phyloP scores from a whole-genome alignment of 225 moss, liverwort and hornwort genomes.

The Physcomitrellopsis africana region DNA sequence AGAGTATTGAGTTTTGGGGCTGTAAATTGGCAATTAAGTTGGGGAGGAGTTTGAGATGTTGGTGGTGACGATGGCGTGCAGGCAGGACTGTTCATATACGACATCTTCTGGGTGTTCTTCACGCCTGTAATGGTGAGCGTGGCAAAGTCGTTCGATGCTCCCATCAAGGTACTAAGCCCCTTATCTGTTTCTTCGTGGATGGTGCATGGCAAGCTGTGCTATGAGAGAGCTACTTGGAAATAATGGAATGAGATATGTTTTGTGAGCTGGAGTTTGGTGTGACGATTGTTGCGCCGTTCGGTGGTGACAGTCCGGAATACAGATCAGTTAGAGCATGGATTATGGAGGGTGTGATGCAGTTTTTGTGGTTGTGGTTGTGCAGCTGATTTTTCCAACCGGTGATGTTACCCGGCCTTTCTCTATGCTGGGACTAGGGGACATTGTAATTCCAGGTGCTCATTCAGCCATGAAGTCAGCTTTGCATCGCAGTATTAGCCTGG shows the following conservation, averaged over 20 bases:
- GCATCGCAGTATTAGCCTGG: background rate
- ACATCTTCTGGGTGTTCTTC: constrained; percentile 99
- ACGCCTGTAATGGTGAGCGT: constrained; percentile 99
- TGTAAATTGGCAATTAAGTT: background rate
- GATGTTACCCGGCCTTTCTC: constrained; percentile 87
- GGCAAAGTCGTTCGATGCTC: constrained; percentile 99
- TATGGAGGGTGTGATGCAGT: constrained; percentile 19
- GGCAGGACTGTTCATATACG: constrained; percentile 98
- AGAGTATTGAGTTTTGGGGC: too few species aligned
- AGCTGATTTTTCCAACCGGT: constrained; percentile 98
- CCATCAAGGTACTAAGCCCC: constrained; percentile 77
- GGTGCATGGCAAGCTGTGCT: constrained; percentile 23
- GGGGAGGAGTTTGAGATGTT: constrained; percentile 20
- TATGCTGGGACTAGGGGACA: constrained; percentile 99
- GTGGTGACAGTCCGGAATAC: constrained; percentile 16
- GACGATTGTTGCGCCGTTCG: background rate
- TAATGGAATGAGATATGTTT: constrained; percentile 2
- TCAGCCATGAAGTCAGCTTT: constrained; percentile 28
- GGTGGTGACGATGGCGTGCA: constrained; percentile 37
- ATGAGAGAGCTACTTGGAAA: constrained; percentile 30
- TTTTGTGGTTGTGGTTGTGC: constrained; percentile 26
- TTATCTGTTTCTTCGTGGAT: constrained; percentile 34
- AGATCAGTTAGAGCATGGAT: background rate
- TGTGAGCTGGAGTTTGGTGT: constrained; percentile 25
- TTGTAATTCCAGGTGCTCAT: constrained; percentile 92